phyloP scores from a whole-genome alignment of 306 rosid genomes.

The Oemleria cerasiformis region DNA sequence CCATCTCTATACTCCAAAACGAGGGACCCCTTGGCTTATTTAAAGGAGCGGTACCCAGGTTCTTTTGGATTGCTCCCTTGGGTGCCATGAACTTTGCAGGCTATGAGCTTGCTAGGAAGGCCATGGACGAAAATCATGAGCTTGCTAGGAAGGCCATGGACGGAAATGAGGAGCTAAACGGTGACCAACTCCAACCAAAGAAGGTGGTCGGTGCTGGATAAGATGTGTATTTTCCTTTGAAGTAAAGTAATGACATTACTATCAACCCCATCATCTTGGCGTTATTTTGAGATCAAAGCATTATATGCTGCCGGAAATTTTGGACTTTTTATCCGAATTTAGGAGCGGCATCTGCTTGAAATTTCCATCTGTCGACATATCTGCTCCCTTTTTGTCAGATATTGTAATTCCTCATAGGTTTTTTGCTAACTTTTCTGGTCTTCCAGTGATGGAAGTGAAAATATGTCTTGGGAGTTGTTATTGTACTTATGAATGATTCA shows the following conservation, averaged over 20 bases:
- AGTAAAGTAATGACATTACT: conserved; percentile 3
- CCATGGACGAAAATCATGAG: conserved; percentile 81
- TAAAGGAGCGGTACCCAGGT: conserved; percentile 95
- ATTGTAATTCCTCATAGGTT: conserved; percentile 19
- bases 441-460: conserved; percentile 42
- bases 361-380: conserved; percentile 46
- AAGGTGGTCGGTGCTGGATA: conserved; percentile 45
- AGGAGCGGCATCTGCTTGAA: conserved; percentile 31
- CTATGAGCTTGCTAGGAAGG: conserved; percentile 89
- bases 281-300: conserved; percentile 17
- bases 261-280: conserved; percentile 12
- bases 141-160: conserved; percentile 95
- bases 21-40: conserved; percentile 95
- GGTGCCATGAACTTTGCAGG: conserved; percentile 99
- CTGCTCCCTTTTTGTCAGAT: conserved; percentile 29
- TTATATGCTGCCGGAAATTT: conserved; percentile 36
- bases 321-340: conserved; percentile 34
- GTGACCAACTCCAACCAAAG: conserved; percentile 42
- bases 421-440: conserved; percentile 36
- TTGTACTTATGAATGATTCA: conserved; percentile 1
- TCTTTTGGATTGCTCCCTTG: conserved; percentile 97
- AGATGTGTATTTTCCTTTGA: conserved; percentile 7
- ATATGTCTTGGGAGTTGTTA: conserved; percentile 16
- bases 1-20: conserved; percentile 66
- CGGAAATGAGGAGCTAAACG: conserved; percentile 51